phyloP scores from a whole-genome alignment of 177 flowering plant genomes.

The Vitis hybrid region DNA sequence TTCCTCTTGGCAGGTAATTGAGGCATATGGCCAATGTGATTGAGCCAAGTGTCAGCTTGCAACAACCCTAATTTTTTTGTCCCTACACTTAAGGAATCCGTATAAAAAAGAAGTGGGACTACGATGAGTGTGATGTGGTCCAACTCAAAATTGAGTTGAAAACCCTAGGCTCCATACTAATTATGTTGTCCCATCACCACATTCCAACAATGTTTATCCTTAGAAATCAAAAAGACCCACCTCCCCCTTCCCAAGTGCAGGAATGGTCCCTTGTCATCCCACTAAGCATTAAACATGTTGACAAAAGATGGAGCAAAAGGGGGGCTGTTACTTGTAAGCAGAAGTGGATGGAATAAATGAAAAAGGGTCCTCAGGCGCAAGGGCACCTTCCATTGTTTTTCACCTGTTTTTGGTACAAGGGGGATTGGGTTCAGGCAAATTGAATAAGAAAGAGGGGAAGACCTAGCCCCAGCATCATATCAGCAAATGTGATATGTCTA shows the following conservation, averaged over 20 bases:
- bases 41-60: constrained; percentile 2
- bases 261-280: constrained; percentile 15
- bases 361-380: too few relatives aligned
- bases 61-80: constrained; percentile 6
- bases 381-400: too few relatives aligned
- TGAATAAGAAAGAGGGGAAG: too few relatives aligned
- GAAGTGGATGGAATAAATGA: constrained; percentile 1
- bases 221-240: constrained; percentile 13
- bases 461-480: too few relatives aligned
- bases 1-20: constrained; percentile 9
- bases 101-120: constrained; percentile 10
- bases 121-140: constrained; percentile 22
- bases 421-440: too few relatives aligned
- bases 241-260: constrained; percentile 24
- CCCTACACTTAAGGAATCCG: constrained; percentile 1
- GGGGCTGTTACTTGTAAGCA: constrained; percentile 11
- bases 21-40: neutral
- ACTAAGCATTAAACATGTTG: constrained; percentile 30
- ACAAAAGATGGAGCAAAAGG: constrained; percentile 42
- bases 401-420: too few relatives aligned
- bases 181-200: constrained; percentile 41
- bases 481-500: too few relatives aligned
- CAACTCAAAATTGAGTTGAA: constrained; percentile 20
- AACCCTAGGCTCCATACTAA: constrained; percentile 23
- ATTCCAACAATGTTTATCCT: constrained; percentile 27